Evolutionary conservation across 2,329 filamentous ascomycete species (phyloP).

Genomic region (Xylariaceae sp.): DNA sequence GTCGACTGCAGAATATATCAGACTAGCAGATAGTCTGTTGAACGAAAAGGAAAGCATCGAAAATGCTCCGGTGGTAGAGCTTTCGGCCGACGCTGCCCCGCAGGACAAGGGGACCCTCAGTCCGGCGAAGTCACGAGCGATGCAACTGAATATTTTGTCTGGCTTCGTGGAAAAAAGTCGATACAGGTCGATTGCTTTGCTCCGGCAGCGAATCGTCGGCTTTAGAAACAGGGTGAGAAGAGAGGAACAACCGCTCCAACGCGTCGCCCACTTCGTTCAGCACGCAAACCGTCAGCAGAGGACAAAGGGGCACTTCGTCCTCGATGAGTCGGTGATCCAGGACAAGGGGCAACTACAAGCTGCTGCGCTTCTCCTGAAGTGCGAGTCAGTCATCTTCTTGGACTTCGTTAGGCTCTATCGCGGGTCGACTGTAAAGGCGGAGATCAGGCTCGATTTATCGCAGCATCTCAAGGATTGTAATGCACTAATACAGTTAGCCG

Average conservation of each 20-base stretch:
- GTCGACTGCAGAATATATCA: conserved; percentile 46
- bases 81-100: neutral
- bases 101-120: conserved; percentile 3
- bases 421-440: neutral
- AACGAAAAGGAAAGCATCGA: conserved; percentile 16
- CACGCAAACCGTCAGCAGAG: conserved; percentile 40
- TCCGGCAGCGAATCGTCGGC: conserved; percentile 23
- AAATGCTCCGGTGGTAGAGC: neutral
- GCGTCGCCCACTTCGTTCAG: conserved; percentile 49
- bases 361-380: conserved; percentile 48
- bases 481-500: conserved; percentile 44
- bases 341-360: conserved; percentile 46
- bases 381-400: conserved; percentile 50
- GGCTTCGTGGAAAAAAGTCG: conserved; percentile 22
- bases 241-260: conserved; percentile 54
- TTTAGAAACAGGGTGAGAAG: conserved; percentile 37
- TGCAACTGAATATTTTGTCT: conserved; percentile 19
- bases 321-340: conserved; percentile 42
- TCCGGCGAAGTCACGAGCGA: conserved; percentile 11
- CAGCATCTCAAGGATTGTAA: conserved; percentile 44
- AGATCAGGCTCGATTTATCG: conserved; percentile 33
- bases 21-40: conserved; percentile 42
- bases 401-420: conserved; percentile 39
- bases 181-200: conserved; percentile 28
- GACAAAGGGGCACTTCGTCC: conserved; percentile 34